These are phyloP conservation scores for Starmerella lactis-condensi DNA, from an alignment of 805 yeast genomes.

Conservation along the genomic window DNA sequence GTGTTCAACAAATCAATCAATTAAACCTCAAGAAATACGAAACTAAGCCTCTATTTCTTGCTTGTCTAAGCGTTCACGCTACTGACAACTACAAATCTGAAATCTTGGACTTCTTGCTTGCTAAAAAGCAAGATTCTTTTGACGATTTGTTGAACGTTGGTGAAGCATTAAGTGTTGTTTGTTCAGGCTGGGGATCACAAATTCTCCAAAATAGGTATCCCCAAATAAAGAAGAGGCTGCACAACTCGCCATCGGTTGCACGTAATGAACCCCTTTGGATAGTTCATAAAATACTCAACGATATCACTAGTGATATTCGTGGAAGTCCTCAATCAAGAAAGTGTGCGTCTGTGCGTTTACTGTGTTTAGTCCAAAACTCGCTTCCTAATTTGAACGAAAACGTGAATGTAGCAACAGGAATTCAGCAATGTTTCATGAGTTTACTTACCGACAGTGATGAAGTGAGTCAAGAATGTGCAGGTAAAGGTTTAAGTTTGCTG, in stretches of 20 bases:
- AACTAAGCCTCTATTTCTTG: constrained; percentile 19
- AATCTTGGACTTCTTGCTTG: constrained; percentile 33
- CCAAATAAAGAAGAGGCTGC: background rate
- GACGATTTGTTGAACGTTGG: constrained; percentile 66
- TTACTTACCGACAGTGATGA: constrained; percentile 72
- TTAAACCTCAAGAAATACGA: background rate
- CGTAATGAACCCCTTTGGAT: constrained; percentile 13
- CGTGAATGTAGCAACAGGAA: constrained; percentile 28
- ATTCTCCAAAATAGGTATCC: constrained; percentile 22
- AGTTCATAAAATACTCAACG: constrained; percentile 32
- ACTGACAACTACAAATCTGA: constrained; percentile 16
- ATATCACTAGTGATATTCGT: constrained; percentile 39
- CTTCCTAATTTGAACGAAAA: constrained; percentile 30
- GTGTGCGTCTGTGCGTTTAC: constrained; percentile 70
- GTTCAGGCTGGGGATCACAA: constrained; percentile 59
- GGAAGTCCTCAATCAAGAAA: constrained; percentile 43
- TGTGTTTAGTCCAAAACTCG: constrained; percentile 62
- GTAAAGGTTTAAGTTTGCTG: constrained; percentile 66
- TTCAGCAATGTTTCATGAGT: constrained; percentile 59
- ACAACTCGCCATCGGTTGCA: background rate
- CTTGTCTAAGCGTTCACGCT: constrained; percentile 22
- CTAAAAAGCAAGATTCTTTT: constrained; percentile 50
- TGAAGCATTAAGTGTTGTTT: constrained; percentile 56
- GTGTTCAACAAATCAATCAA: constrained; percentile 2
- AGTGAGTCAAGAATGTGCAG: constrained; percentile 76